These are phyloP conservation scores for Naganishia antarctica DNA, from an alignment of 768 basidiomycete species.

Conservation along the genomic window DNA sequence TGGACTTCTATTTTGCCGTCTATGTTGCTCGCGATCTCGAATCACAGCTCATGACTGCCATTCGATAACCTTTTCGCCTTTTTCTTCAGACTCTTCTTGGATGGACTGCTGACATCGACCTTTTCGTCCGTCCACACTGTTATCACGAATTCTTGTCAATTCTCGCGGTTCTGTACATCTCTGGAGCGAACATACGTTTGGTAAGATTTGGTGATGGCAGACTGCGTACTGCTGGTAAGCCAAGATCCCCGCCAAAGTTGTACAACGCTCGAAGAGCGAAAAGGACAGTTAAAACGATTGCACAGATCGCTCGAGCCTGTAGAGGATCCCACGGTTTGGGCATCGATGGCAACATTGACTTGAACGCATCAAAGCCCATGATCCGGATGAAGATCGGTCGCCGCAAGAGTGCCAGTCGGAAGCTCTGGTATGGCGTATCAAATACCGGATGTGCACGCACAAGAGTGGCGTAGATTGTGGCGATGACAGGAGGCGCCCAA, in stretches of 20 bases:
- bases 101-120: slow-evolving; percentile 2
- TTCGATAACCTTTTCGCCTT: slow-evolving; percentile 3
- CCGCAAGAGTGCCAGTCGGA: slow-evolving; percentile 20
- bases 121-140: neutral
- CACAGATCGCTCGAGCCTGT: slow-evolving; percentile 66
- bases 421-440: neutral
- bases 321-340: slow-evolving; percentile 43
- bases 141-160: neutral
- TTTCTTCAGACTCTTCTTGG: slow-evolving; percentile 15
- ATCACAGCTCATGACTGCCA: slow-evolving; percentile 2
- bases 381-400: slow-evolving; percentile 61
- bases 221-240: neutral
- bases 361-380: slow-evolving; percentile 53
- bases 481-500: slow-evolving; percentile 76
- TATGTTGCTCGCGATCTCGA: too few relatives aligned
- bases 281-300: slow-evolving; percentile 59
- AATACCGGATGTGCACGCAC: slow-evolving; percentile 82
- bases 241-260: slow-evolving; percentile 54
- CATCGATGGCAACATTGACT: slow-evolving; percentile 48
- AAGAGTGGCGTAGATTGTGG: slow-evolving; percentile 71
- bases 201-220: neutral
- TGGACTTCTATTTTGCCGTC: neutral
- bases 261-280: slow-evolving; percentile 64
- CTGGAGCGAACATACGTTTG: neutral
- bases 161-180: neutral